Evolutionary conservation across 2,329 filamentous ascomycete genomes (phyloP), one percentile per base, ranked within the genome.

Genomic region (Cladobotryum mycophilum): DNA sequence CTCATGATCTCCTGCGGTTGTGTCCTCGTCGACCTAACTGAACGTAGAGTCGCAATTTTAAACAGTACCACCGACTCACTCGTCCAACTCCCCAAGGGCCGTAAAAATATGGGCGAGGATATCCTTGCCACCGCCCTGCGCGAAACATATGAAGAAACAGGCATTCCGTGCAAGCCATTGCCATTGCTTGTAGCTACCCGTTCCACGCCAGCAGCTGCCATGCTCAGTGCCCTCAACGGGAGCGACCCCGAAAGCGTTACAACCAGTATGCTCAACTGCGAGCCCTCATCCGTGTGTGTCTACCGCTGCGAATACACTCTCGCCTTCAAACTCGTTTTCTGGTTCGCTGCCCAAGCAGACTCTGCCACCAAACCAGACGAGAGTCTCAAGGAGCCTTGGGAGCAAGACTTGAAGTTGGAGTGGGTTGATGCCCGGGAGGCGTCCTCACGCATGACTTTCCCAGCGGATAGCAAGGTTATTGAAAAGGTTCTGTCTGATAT

Each of bases 121-220:
- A 61, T 74, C 34, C 65, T 69, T 22, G 61, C 60, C 2, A 65
- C 73, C 0, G 74, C 74, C 12, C 54, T 76, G 13, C 70, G 74
- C 25, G 74, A 76, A 59, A 75, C 74, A 0, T 64, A 64, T 41
- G 74, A 78, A 54, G 74, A 77, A 58, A 75, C 73, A 6, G 74
- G 74, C 4, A 62, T 75, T n/a, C 59, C 51, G 5, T 69, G 70
- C 34, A 57, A 55, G 12, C 65, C 71, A 0, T 55, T 76, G 33
- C 59, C 64, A 9, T 64, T 76, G 51, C 65, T 61, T 40, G 67
- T 74, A 52, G 62, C 66, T 38, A 76, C 75, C 13, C 67, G 74
- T 46, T 71, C 73, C 7, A 75, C 73, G 20, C 62, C 65, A 9
- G 49, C 52, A 15, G 51, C 41, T 5, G 55, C 53, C 18, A 52